phyloP scores from a whole-genome alignment of 805 yeast genomes.

The Saccharomycopsis lassenensis region DNA sequence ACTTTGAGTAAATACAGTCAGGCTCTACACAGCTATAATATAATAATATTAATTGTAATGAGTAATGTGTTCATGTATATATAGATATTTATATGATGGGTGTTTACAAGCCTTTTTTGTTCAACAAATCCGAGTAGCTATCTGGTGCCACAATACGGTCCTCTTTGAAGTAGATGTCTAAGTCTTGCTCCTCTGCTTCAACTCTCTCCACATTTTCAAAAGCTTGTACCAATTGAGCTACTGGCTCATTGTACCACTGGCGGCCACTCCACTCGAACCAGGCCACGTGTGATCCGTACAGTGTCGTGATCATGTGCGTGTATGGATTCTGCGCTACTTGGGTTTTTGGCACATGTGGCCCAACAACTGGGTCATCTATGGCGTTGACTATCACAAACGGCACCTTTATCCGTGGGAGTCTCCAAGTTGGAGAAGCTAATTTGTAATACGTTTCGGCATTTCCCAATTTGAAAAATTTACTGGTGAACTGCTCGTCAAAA shows the following conservation, averaged over 20 bases:
- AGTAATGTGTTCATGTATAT: no score
- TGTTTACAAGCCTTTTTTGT: no score
- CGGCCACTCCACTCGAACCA: constrained; percentile 52
- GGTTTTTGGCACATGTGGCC: constrained; percentile 39
- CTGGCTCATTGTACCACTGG: constrained; percentile 55
- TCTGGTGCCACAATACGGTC: constrained; percentile 5
- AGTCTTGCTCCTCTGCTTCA: constrained; percentile 1
- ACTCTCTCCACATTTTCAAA: constrained; percentile 20
- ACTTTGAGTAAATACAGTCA: no score
- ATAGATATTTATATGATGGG: no score
- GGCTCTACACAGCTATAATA: no score
- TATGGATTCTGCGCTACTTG: constrained; percentile 50
- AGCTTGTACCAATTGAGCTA: constrained; percentile 32
- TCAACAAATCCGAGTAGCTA: no score
- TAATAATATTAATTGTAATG: no score
- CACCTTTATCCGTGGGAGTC: constrained; percentile 41
- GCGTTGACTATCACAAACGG: constrained; percentile 60
- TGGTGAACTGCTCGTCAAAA: constrained; percentile 59
- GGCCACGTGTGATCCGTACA: constrained; percentile 76
- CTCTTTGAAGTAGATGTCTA: background rate
- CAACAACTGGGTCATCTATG: constrained; percentile 66
- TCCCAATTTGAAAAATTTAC: constrained; percentile 53
- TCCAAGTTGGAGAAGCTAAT: constrained; percentile 44
- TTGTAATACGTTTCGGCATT: constrained; percentile 57
- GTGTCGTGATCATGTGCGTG: constrained; percentile 44